These are phyloP conservation scores for Westerdykella aurantiaca DNA, from an alignment of 2,329 filamentous ascomycete genomes.

Conservation along the genomic window DNA sequence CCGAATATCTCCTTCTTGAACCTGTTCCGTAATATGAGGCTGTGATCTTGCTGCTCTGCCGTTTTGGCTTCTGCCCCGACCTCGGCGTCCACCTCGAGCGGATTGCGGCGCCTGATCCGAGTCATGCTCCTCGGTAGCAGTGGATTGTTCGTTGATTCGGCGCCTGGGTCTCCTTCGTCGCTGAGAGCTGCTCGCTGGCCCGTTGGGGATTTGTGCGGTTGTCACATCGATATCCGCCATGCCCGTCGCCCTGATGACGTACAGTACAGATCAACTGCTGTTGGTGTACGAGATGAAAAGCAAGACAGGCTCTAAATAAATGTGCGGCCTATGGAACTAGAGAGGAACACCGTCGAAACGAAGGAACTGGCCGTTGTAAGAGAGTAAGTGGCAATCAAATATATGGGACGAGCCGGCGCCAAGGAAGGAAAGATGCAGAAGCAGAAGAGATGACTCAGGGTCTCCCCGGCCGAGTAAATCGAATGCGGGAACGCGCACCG, in stretches of 20 bases:
- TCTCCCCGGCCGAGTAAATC: not conserved
- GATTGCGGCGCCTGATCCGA: slow-evolving; percentile 11
- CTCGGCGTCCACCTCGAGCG: slow-evolving; percentile 1
- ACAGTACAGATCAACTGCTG: slow-evolving; percentile 1
- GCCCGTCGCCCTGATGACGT: slow-evolving; percentile 16
- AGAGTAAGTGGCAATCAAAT: slow-evolving; percentile 3
- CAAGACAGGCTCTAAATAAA: slow-evolving; percentile 21
- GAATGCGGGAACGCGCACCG: no score
- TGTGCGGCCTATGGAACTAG: slow-evolving; percentile 27
- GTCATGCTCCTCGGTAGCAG: slow-evolving; percentile 13
- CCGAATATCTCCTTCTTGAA: not conserved
- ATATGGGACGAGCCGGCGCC: slow-evolving; percentile 1
- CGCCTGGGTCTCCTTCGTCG: slow-evolving; percentile 20
- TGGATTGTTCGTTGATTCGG: slow-evolving; percentile 13
- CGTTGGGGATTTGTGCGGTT: slow-evolving; percentile 10
- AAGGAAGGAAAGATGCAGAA: slow-evolving; percentile 1
- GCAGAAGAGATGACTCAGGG: slow-evolving; percentile 1
- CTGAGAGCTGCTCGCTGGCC: slow-evolving; percentile 12
- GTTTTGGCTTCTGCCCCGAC: slow-evolving; percentile 6
- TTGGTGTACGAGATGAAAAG: slow-evolving; percentile 2
- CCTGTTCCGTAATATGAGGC: not conserved
- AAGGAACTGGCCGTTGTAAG: slow-evolving; percentile 1
- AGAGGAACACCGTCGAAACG: slow-evolving; percentile 6
- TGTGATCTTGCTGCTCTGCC: not conserved
- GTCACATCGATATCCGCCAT: not conserved